Evolutionary conservation across 1,284 basidiomycete species (phyloP).

Genomic region (Leccinum cinnamomeum): DNA sequence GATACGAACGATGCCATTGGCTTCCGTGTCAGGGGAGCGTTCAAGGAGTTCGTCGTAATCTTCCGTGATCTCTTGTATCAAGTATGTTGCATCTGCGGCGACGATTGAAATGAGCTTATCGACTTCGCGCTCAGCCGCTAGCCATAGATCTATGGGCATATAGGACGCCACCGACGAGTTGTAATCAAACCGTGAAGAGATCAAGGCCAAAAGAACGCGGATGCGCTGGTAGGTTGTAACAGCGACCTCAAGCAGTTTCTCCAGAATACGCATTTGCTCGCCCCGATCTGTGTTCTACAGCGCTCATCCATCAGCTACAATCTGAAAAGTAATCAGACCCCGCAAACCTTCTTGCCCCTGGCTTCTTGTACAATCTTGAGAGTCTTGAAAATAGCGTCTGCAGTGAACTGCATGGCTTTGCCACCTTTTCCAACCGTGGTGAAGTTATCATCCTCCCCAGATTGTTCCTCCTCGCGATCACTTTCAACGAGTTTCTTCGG

Average conservation of each 20-base stretch:
- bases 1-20: slow-evolving; percentile 70
- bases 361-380: slow-evolving; percentile 92
- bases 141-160: slow-evolving; percentile 95
- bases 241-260: slow-evolving; percentile 86
- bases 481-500: slow-evolving; percentile 38
- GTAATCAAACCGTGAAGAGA: slow-evolving; percentile 97
- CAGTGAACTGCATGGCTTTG: slow-evolving; percentile 79
- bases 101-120: slow-evolving; percentile 85
- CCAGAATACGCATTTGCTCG: slow-evolving; percentile 91
- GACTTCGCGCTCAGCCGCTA: slow-evolving; percentile 83
- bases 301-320: slow-evolving; percentile 7
- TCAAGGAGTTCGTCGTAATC: slow-evolving; percentile 95
- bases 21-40: slow-evolving; percentile 75
- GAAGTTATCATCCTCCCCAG: slow-evolving; percentile 67
- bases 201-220: slow-evolving; percentile 89
- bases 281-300: slow-evolving; percentile 90
- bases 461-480: slow-evolving; percentile 45
- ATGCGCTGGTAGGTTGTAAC: slow-evolving; percentile 91
- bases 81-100: slow-evolving; percentile 68
- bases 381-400: slow-evolving; percentile 93
- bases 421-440: slow-evolving; percentile 93
- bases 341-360: slow-evolving; percentile 87
- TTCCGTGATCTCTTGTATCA: slow-evolving; percentile 83
- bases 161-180: slow-evolving; percentile 84
- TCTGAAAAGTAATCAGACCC: background rate